A percentile compares a stretch with the other conserved stretches of the same genome.
Conservation (phyloP, 768 basidiomycete genomes). For the Panus rudis region DNA sequence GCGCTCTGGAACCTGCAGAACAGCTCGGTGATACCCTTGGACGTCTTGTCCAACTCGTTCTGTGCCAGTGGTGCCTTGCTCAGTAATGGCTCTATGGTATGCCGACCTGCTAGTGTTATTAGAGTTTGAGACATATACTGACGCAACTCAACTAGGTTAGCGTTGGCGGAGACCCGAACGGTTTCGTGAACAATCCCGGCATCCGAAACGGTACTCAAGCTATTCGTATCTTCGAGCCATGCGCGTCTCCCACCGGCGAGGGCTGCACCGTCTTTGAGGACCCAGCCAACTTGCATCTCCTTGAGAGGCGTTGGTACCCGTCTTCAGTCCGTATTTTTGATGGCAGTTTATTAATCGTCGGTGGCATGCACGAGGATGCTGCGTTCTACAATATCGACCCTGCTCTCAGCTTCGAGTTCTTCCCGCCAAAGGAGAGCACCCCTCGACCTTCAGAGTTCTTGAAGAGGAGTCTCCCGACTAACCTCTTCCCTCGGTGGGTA, state of each 20-base stretch:
- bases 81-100: slow-evolving; percentile 28
- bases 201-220: slow-evolving; percentile 11
- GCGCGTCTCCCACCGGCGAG: slow-evolving; percentile 16
- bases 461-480: slow-evolving; percentile 18
- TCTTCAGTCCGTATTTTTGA: slow-evolving; percentile 24
- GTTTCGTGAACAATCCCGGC: slow-evolving; percentile 6
- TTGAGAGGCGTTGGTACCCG: slow-evolving; percentile 24
- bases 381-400: slow-evolving; percentile 24
- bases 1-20: slow-evolving; percentile 19
- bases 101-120: neutral
- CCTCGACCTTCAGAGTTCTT: slow-evolving; percentile 24
- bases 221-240: slow-evolving; percentile 26
- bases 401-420: slow-evolving; percentile 26
- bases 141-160: slow-evolving; percentile 12
- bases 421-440: slow-evolving; percentile 25
- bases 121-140: neutral
- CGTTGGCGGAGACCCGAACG: slow-evolving; percentile 13
- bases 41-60: slow-evolving; percentile 25
- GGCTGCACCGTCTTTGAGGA: slow-evolving; percentile 26
- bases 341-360: slow-evolving; percentile 24
- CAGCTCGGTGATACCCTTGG: slow-evolving; percentile 14
- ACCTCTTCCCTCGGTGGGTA: slow-evolving; percentile 17
- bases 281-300: slow-evolving; percentile 17
- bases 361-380: slow-evolving; percentile 21
- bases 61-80: slow-evolving; percentile 26